These are phyloP conservation scores for Boletus subluridellus DNA, from an alignment of 1,284 basidiomycete genomes.

Conservation along the genomic window DNA sequence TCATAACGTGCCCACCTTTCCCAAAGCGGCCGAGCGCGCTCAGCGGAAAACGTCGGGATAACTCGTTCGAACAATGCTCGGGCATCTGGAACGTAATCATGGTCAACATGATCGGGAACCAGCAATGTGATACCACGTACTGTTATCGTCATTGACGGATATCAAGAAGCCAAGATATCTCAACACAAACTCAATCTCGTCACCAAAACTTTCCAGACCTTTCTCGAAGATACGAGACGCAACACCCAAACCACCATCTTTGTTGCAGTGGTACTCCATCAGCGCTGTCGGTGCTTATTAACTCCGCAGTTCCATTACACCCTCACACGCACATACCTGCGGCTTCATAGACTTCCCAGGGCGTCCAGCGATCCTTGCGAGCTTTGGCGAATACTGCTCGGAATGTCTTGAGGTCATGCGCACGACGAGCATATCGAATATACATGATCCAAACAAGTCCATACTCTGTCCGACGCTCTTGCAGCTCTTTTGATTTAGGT, in stretches of 20 bases:
- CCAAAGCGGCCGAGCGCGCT: conserved; percentile 85
- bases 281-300: conserved; percentile 54
- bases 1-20: conserved; percentile 95
- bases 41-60: conserved; percentile 74
- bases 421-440: conserved; percentile 68
- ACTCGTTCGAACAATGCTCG: conserved; percentile 93
- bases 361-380: conserved; percentile 77
- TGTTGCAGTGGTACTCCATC: conserved; percentile 95
- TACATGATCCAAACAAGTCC: conserved; percentile 79
- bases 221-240: conserved; percentile 93
- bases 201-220: conserved; percentile 82
- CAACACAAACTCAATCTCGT: conserved; percentile 83
- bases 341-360: conserved; percentile 94
- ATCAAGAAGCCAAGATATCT: conserved; percentile 92
- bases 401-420: conserved; percentile 60
- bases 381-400: conserved; percentile 82
- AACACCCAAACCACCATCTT: conserved; percentile 66
- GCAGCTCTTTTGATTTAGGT: conserved; percentile 50
- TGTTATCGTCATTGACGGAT: conserved; percentile 92
- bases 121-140: conserved; percentile 46
- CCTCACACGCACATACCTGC: conserved; percentile 57
- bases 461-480: conserved; percentile 63
- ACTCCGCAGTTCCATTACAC: conserved; percentile 1
- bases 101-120: not conserved
- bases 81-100: conserved; percentile 60